A percentile compares a stretch with the other conserved stretches of the same genome.
Conservation (phyloP, 108 stramenopile genomes). For the Skeletonema grethae region DNA sequence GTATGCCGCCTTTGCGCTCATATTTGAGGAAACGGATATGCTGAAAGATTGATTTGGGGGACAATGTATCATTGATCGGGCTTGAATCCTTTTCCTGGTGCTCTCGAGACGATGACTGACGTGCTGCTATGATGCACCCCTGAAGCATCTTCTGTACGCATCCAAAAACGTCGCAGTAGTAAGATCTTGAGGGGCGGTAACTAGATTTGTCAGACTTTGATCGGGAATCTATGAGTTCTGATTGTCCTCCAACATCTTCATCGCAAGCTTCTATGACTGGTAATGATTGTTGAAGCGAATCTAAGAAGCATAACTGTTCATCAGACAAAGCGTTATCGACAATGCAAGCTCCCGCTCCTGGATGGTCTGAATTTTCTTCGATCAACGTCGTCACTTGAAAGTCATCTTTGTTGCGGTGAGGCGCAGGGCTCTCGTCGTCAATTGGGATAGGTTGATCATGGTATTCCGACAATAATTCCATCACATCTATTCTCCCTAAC, state of each 20-base stretch:
- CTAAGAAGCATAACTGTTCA: slow-evolving; percentile 39
- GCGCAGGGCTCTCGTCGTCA: neutral
- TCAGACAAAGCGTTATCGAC: slow-evolving; percentile 61
- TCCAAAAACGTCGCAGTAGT: slow-evolving; percentile 68
- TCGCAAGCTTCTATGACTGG: slow-evolving; percentile 45
- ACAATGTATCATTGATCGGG: neutral
- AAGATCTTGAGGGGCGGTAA: slow-evolving; percentile 53
- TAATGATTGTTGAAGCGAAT: slow-evolving; percentile 47
- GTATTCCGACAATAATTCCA: slow-evolving; percentile 23
- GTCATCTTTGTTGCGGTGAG: neutral
- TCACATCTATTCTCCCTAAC: slow-evolving; percentile 28
- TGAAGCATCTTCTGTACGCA: slow-evolving; percentile 34
- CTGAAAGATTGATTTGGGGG: slow-evolving; percentile 49
- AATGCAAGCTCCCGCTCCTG: slow-evolving; percentile 77
- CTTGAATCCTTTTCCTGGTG: slow-evolving; percentile 1
- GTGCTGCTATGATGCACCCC: slow-evolving; percentile 27
- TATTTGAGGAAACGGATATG: slow-evolving; percentile 82
- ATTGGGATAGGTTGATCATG: neutral
- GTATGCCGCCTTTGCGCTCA: slow-evolving; percentile 39
- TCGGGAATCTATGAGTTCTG: neutral
- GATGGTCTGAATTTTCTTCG: slow-evolving; percentile 52
- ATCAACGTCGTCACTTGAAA: slow-evolving; percentile 52
- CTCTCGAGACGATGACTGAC: slow-evolving; percentile 3
- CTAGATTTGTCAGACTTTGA: slow-evolving; percentile 14
- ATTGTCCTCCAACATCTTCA: slow-evolving; percentile 7